Evolutionary conservation across 495 filamentous ascomycete species (phyloP).

Genomic region (Tuber indicum): DNA sequence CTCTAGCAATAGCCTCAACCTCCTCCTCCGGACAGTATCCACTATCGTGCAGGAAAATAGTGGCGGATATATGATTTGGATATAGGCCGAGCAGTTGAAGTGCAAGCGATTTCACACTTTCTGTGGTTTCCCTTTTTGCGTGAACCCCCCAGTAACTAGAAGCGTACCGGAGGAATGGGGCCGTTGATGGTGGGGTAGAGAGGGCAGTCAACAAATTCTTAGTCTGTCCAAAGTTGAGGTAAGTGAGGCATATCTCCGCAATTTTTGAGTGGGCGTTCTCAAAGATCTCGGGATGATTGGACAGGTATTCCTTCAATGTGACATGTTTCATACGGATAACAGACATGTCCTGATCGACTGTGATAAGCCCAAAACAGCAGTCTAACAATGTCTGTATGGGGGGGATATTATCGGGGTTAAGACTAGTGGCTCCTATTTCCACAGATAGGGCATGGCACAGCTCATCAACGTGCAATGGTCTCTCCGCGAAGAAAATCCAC

Average conservation of each 20-base stretch:
- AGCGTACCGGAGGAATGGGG: neutral
- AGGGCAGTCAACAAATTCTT: neutral
- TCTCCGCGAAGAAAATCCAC: neutral
- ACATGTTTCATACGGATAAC: conserved; percentile 18
- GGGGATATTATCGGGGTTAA: neutral
- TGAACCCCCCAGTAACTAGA: neutral
- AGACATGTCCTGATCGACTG: conserved; percentile 7
- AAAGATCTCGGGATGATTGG: conserved; percentile 2
- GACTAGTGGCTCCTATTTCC: neutral
- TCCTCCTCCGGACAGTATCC: neutral
- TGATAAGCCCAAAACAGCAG: conserved; percentile 20
- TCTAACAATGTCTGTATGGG: conserved; percentile 3
- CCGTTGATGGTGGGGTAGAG: neutral
- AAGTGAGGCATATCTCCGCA: conserved; percentile 14
- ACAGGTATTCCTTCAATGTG: conserved; percentile 27
- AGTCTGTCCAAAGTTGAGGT: neutral
- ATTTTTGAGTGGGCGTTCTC: conserved; percentile 3
- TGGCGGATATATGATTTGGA: neutral
- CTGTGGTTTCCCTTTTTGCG: neutral
- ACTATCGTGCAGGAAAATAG: neutral
- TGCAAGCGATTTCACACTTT: neutral
- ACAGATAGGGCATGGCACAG: neutral
- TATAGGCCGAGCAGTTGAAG: neutral
- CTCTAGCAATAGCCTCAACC: neutral
- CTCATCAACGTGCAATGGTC: neutral